Evolutionary conservation across 1,284 basidiomycete species (phyloP), one percentile per base, ranked within the genome.

Genomic region (Ganoderma meredithae): DNA sequence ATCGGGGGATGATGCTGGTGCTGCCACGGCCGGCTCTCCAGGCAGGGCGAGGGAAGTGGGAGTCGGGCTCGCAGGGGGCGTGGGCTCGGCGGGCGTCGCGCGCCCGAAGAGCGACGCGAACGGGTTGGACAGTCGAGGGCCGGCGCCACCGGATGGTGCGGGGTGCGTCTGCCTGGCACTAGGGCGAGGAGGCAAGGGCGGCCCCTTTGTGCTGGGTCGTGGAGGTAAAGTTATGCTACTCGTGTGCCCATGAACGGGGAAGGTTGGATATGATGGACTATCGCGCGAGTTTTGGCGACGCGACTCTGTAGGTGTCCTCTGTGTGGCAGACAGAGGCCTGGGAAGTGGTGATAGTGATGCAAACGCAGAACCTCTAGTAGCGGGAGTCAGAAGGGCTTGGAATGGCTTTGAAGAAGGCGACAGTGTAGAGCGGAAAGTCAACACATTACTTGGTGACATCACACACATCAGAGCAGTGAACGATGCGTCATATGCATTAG

Each of bases 91-190:
- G 1, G 78, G 65, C 1, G 82, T 74, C 52, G 81, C 74, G 58
- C 82, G 81, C 3, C 87, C 88, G 74, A 91, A 93, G 40, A 91
- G 84, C 22, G 88, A 90, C 0, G 88, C 88, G 68, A 93, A 92
- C 0, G 90, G 87, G 69, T 88, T 89, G 33, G 85, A 78, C 2
- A 92, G 82, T 0, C 90, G 84, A 1, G 86, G 43, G 9, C 68
- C 27, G 68, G 63, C 52, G 10, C 44, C 52, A 27, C 60, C 41
- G 8, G 58, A 40, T 13, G 62, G 61, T 4, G 67, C 41, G 40
- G 39, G 74, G 39, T 63, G 49, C 40, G 64, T 60, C 36, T 56
- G 69, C 61, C 76, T 79, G 12, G 76, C 72, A 22, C 75, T 76
- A 0, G 84, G 84, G 13, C 90, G 86, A 4, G 90, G 89, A 9